A percentile compares a stretch with the other conserved stretches of the same genome.
Evolutionary conservation across 2,329 filamentous ascomycete genomes (phyloP).

Genomic region (Raffaelea deltoideospora): DNA sequence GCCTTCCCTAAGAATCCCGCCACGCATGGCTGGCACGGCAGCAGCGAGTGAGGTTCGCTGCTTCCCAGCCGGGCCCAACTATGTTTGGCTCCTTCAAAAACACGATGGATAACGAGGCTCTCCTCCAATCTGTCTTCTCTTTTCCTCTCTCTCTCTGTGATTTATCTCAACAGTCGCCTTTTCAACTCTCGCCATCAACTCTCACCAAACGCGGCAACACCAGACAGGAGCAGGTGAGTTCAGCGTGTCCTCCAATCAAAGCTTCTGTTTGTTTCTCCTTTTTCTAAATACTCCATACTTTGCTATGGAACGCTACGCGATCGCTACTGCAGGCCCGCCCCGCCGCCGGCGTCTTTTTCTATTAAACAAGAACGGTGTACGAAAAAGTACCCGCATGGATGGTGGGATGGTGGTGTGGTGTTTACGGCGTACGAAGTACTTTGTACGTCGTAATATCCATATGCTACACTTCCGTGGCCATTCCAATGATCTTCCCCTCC

Average conservation of each 20-base stretch:
- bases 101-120: not conserved
- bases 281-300: not conserved
- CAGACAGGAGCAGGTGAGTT: not conserved
- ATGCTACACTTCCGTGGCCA: too few relatives aligned
- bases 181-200: not conserved
- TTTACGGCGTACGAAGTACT: too few relatives aligned
- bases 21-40: not conserved
- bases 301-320: conserved; percentile 1
- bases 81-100: too few relatives aligned
- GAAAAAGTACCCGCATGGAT: too few relatives aligned
- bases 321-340: conserved; percentile 7
- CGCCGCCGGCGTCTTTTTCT: conserved; percentile 1
- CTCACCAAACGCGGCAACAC: not conserved
- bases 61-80: too few relatives aligned
- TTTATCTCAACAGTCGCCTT: not conserved
- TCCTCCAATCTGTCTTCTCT: not conserved
- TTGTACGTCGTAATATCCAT: too few relatives aligned
- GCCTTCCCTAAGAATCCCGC: not conserved
- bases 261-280: not conserved
- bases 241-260: not conserved
- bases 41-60: not conserved
- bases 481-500: too few relatives aligned
- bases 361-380: too few relatives aligned
- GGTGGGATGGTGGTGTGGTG: too few relatives aligned
- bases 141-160: not conserved